These are phyloP conservation scores for Ophiobolus disseminans DNA, from an alignment of 2,329 filamentous ascomycete genomes.

Conservation along the genomic window DNA sequence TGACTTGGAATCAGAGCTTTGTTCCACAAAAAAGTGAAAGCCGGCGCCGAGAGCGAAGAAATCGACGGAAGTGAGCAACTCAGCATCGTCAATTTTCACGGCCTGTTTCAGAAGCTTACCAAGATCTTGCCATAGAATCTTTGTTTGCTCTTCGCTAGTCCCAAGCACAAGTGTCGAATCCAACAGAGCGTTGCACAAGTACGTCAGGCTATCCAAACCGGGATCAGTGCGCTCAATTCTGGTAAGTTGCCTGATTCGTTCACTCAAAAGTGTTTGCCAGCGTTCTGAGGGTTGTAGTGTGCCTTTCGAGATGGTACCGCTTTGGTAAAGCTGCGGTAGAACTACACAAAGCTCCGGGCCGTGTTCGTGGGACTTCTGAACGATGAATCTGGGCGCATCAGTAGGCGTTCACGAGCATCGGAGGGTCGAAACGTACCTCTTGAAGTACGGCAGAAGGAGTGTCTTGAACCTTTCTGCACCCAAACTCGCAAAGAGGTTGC, in stretches of 20 bases:
- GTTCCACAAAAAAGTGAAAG: slow-evolving; percentile 72
- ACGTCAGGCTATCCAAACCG: slow-evolving; percentile 18
- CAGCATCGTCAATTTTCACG: slow-evolving; percentile 9
- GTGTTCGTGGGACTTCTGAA: slow-evolving; percentile 49
- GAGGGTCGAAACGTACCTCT: slow-evolving; percentile 66
- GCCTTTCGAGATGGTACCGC: slow-evolving; percentile 22
- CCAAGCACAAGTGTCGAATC: slow-evolving; percentile 31
- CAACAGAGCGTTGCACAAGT: slow-evolving; percentile 42
- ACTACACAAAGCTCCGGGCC: slow-evolving; percentile 38
- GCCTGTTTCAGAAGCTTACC: slow-evolving; percentile 27
- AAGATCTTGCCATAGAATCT: slow-evolving; percentile 29
- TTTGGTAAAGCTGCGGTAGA: slow-evolving; percentile 38
- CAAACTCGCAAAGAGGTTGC: slow-evolving; percentile 78
- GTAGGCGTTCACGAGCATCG: slow-evolving; percentile 2
- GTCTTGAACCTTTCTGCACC: slow-evolving; percentile 76
- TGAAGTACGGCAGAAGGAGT: slow-evolving; percentile 80
- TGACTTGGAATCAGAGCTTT: slow-evolving; percentile 62
- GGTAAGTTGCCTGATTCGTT: slow-evolving; percentile 68
- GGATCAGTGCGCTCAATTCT: slow-evolving; percentile 3
- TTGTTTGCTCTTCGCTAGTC: slow-evolving; percentile 27
- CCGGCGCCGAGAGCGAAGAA: slow-evolving; percentile 77
- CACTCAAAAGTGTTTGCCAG: slow-evolving; percentile 61
- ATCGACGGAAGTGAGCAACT: slow-evolving; percentile 15
- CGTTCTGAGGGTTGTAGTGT: slow-evolving; percentile 30
- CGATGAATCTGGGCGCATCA: slow-evolving; percentile 68